Base-by-base conservation (phyloP, 1,284 basidiomycete genomes). In the Heterobasidion parviporum region DNA sequence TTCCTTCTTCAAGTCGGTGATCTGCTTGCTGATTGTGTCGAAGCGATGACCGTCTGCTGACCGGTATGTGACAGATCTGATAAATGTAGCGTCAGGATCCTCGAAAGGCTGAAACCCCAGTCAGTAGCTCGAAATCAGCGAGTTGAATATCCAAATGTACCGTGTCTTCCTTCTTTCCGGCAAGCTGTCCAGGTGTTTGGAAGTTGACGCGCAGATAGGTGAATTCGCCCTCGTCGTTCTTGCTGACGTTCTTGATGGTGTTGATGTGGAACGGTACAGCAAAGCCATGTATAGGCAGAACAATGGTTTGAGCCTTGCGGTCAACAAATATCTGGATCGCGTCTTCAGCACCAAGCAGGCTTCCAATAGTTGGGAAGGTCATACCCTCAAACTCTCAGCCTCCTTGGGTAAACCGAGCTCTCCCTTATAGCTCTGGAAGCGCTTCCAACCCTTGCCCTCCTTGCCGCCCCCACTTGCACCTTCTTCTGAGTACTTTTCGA, bases 201-300 rank as follows among this genome's bases (percentile, higher is more conserved):
- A 99, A 98, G 74, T 99, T 99, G 72, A 99, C 94, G 4, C 97
- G 87, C 56, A 99, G 79, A 61, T 93, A 93, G 0, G 95, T 96
- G 68, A 88, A 92, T 54, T 98, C 94, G 8, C 92, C 93, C 69
- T 99, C 97, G 62, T 99, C 96, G 62, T 86, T 96, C 76, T 99
- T 99, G 77, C 90, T 94, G 38, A 90, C 91, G 67, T 98, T 99
- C 74, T 99, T 99, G 62, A 99, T 92, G 1, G 94, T 95, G 66
- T 97, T 97, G 72, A 99, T 95, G 68, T 99, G 97, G 77, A 98
- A 98, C 0, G 97, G 95, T 0, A 98, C 94, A 0, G 94, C 92
- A 63, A 89, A 98, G 3, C 96, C 96, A 65, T 98, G 87, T 62
- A 99, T 87, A 10, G 97, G 97, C 2, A 99, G 71, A 50, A 99